A percentile compares a stretch with the other conserved stretches of the same genome.
Evolutionary conservation across 352 stramenopile species (phyloP).

Genomic region (Globisporangium nagaii): DNA sequence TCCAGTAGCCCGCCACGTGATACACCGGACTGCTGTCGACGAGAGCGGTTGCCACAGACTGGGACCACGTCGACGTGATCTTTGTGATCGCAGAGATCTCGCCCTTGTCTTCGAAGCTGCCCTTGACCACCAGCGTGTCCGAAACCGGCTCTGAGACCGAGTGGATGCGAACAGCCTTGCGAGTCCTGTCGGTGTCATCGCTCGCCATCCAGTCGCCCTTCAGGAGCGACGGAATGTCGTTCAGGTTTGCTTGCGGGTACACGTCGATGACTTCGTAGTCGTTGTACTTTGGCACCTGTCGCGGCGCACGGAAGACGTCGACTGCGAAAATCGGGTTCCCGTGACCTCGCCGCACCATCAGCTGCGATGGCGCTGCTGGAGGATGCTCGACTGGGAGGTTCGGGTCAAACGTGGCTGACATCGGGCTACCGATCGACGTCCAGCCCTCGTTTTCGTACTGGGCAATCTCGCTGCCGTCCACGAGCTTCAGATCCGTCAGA

Average conservation of each 20-base stretch:
- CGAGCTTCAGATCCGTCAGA: slow-evolving; percentile 70
- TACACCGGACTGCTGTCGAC: slow-evolving; percentile 27
- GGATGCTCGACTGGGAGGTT: slow-evolving; percentile 2
- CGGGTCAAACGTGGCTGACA: slow-evolving; percentile 25
- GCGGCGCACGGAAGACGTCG: slow-evolving; percentile 80
- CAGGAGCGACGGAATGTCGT: slow-evolving; percentile 18
- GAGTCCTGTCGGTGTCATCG: slow-evolving; percentile 61
- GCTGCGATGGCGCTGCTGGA: slow-evolving; percentile 21
- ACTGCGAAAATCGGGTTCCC: slow-evolving; percentile 85
- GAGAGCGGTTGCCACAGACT: slow-evolving; percentile 12
- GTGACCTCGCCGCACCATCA: slow-evolving; percentile 75
- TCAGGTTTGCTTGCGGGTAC: slow-evolving; percentile 15
- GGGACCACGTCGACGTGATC: slow-evolving; percentile 34
- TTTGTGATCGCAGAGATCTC: slow-evolving; percentile 57
- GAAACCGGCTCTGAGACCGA: slow-evolving; percentile 49
- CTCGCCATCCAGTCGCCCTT: slow-evolving; percentile 73
- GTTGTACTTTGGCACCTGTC: slow-evolving; percentile 83
- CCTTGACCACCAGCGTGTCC: slow-evolving; percentile 55
- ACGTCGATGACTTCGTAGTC: slow-evolving; percentile 87
- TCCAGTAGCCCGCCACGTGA: slow-evolving; percentile 71
- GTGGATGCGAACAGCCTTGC: slow-evolving; percentile 60
- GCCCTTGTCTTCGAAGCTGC: slow-evolving; percentile 64
- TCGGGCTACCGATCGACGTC: slow-evolving; percentile 61
- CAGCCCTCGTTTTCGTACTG: slow-evolving; percentile 50
- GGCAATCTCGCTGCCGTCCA: slow-evolving; percentile 36